A percentile compares a stretch with the other conserved stretches of the same genome.
These are phyloP conservation scores for Trametes elegans DNA, from an alignment of 768 basidiomycete genomes.

Conservation along the genomic window DNA sequence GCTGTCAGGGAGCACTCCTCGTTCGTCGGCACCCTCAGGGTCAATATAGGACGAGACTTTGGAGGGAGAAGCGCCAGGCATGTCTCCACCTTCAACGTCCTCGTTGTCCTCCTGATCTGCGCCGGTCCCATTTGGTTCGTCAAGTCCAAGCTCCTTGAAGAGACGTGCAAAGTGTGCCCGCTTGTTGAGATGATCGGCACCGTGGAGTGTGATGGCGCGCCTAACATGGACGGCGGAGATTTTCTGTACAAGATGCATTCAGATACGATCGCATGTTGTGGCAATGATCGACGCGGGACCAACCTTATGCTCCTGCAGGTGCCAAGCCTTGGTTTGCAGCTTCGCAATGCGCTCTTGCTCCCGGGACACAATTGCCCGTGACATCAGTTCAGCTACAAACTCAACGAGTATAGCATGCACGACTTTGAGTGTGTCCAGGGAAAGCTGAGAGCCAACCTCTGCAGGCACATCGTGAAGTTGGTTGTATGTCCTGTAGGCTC, in stretches of 20 bases:
- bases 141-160: constrained; percentile 18
- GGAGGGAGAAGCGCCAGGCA: no score
- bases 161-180: constrained; percentile 41
- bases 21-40: constrained; percentile 9
- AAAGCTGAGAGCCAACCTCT: constrained; percentile 36
- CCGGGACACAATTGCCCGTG: constrained; percentile 49
- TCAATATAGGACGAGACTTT: not conserved
- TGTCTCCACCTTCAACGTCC: not conserved
- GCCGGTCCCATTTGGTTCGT: constrained; percentile 8
- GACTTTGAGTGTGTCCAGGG: constrained; percentile 45
- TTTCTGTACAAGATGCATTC: constrained; percentile 36
- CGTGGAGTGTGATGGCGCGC: constrained; percentile 49
- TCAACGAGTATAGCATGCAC: constrained; percentile 44
- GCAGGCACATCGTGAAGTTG: constrained; percentile 29
- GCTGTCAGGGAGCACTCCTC: constrained; percentile 9
- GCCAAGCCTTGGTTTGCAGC: constrained; percentile 60
- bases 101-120: constrained; percentile 15
- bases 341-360: constrained; percentile 62
- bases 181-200: constrained; percentile 36
- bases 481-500: constrained; percentile 28
- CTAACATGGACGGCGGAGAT: constrained; percentile 39
- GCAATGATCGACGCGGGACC: constrained; percentile 19
- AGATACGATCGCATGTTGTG: not conserved
- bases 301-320: constrained; percentile 42
- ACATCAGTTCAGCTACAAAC: constrained; percentile 52